A percentile compares a stretch with the other conserved stretches of the same genome.
These are phyloP conservation scores for Colletotrichum caudatum DNA, from an alignment of 2,329 filamentous ascomycete genomes.

Conservation along the genomic window DNA sequence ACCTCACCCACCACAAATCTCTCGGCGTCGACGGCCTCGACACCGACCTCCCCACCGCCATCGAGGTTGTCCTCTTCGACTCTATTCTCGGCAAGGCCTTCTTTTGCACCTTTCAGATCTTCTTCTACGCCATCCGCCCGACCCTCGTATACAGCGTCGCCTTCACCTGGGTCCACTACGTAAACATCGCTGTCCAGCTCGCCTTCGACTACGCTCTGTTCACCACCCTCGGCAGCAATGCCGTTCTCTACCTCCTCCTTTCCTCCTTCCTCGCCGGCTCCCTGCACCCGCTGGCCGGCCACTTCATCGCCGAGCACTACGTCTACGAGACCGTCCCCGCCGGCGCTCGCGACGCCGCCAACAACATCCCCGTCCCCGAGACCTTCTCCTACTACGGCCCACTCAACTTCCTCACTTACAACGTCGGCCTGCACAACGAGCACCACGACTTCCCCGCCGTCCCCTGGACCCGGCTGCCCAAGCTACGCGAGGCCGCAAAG, in stretches of 20 bases:
- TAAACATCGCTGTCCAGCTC: conserved; percentile 84
- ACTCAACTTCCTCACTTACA: conserved; percentile 93
- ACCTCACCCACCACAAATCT: conserved; percentile 98
- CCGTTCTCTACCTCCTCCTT: conserved; percentile 85
- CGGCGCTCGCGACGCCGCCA: conserved; percentile 67
- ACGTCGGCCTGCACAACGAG: conserved; percentile 97
- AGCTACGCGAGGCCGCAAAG: conserved; percentile 80
- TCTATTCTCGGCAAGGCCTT: conserved; percentile 97
- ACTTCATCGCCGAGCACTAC: conserved; percentile 99
- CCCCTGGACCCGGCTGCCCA: conserved; percentile 89
- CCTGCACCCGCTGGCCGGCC: conserved; percentile 92
- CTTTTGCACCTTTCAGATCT: conserved; percentile 98
- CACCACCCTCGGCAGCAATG: conserved; percentile 68
- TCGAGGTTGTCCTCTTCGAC: conserved; percentile 94
- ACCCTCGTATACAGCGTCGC: conserved; percentile 94
- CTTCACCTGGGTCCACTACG: conserved; percentile 83
- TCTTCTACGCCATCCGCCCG: conserved; percentile 97
- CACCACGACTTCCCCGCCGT: conserved; percentile 99
- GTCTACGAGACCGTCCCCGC: conserved; percentile 76
- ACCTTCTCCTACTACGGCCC: conserved; percentile 97
- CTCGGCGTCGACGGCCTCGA: conserved; percentile 96
- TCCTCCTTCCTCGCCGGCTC: conserved; percentile 95
- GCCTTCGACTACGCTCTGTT: conserved; percentile 81
- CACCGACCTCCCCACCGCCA: conserved; percentile 90
- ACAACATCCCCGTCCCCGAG: conserved; percentile 80